phyloP scores from a whole-genome alignment of 192 early-diverging fungal genomes.

The Gigaspora rosea region DNA sequence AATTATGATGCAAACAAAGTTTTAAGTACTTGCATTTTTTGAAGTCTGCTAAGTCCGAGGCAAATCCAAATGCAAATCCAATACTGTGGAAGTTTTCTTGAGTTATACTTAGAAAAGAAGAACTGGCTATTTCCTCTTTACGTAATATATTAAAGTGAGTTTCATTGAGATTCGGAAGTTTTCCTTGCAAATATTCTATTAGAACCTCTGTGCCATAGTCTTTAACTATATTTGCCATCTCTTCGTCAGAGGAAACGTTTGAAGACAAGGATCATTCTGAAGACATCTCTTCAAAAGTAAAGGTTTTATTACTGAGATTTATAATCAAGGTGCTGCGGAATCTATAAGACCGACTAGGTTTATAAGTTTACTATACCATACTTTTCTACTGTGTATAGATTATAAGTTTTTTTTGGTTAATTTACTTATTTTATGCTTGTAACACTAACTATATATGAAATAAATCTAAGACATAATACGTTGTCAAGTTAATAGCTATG shows the following conservation, averaged over 20 bases:
- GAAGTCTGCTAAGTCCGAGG: not conserved
- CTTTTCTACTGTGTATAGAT: no score
- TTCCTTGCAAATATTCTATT: constrained; percentile 21
- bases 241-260: constrained; percentile 18
- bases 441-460: no score
- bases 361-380: no score
- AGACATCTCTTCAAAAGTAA: constrained; percentile 8
- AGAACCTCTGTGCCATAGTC: not conserved
- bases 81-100: constrained; percentile 3
- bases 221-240: not conserved
- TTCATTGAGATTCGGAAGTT: not conserved
- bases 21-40: constrained; percentile 15
- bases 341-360: not conserved
- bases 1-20: not conserved
- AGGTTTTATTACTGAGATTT: constrained; percentile 24
- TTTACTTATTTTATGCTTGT: no score
- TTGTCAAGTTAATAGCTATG: no score
- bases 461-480: no score
- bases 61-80: not conserved
- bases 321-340: constrained; percentile 18
- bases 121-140: constrained; percentile 11
- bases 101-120: not conserved
- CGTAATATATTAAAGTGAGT: not conserved
- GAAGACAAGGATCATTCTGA: constrained; percentile 9
- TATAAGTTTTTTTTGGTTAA: no score